Evolutionary conservation across 768 basidiomycete genomes (phyloP), one percentile per base, ranked within the genome.

Genomic region (Rhodotorula diobovata): DNA sequence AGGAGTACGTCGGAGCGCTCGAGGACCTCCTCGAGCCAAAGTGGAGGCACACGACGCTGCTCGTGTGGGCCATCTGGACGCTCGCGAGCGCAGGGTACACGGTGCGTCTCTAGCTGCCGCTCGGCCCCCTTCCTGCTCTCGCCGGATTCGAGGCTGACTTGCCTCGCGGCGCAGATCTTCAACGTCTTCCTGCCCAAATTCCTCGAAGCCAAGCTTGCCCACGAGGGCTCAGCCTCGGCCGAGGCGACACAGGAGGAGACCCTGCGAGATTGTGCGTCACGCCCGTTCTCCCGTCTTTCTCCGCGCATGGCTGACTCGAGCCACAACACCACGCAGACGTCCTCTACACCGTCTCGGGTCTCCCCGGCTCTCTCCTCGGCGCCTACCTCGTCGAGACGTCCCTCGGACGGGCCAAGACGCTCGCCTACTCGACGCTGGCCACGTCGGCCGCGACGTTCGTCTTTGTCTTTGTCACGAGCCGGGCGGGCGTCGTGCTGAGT

Each of bases 51-150:
- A 91, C 88, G 63, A 92, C 91, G 32, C 21, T 91, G 68, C 81
- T 93, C 46, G 86, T 93, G 32, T 95, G 92, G 91, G 82, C 80
- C 0, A 81, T 84, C 16, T 95, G 93, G 93, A 85, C 84, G 66
- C 80, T 84, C 1, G 89, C 91, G 86, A 85, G 89, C 1, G 83
- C 92, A 28, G 92, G 90, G 89, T 71, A 63, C 37, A 77, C 74
- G 16, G 72, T 70, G 30, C 43, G 60, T 66, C 58, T 10, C 43
- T 11, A 11, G 43, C 43, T 43, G 11, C n/a, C 43, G 71, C 30
- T 63, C 59, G 15, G 8, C 23, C 46, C 2, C 21, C 3, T 48
- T 11, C 46, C 23, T 18, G 15, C 45, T 46, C 45, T 9, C 18
- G 5, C 5, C 45, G 45, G 5, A 46, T 18, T 5, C 46, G 20